phyloP scores from a whole-genome alignment of 352 stramenopile species.

The Phytopythium kandeliae region DNA sequence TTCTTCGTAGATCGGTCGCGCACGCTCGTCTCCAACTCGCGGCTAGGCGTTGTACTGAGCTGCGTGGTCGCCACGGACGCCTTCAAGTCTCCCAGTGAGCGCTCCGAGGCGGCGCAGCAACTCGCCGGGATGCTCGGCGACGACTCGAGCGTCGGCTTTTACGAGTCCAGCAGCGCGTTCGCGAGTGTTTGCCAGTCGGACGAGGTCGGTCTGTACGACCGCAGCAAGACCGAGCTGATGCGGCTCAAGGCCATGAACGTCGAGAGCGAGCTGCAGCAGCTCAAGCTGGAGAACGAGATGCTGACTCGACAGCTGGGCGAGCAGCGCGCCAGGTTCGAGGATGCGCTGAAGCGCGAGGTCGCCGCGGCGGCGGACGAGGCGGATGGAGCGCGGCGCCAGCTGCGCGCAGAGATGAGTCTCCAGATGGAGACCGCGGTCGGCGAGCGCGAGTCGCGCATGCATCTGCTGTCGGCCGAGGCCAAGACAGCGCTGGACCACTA shows the following conservation, averaged over 20 bases:
- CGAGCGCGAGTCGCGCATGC: conserved; percentile 26
- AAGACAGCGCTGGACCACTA: conserved; percentile 53
- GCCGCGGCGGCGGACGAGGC: conserved; percentile 8
- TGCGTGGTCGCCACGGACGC: conserved; percentile 16
- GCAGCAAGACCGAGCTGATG: conserved; percentile 41
- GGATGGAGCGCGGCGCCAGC: conserved; percentile 19
- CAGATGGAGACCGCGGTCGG: conserved; percentile 16
- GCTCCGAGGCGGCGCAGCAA: neutral
- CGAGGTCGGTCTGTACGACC: conserved; percentile 54
- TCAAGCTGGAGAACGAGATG: conserved; percentile 72
- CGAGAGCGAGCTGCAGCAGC: conserved; percentile 56
- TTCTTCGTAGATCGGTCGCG: conserved; percentile 25
- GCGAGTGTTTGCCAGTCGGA: conserved; percentile 38
- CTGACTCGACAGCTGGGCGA: conserved; percentile 42
- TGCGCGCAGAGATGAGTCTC: conserved; percentile 25
- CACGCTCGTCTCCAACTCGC: conserved; percentile 35
- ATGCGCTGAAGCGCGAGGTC: conserved; percentile 23
- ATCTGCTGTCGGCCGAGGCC: conserved; percentile 28
- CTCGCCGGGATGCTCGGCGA: neutral
- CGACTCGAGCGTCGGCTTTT: conserved; percentile 2
- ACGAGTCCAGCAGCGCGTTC: conserved; percentile 9
- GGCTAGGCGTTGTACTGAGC: conserved; percentile 34
- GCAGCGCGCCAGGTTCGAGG: conserved; percentile 36
- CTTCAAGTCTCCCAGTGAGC: neutral
- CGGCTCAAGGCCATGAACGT: conserved; percentile 52